phyloP scores from a whole-genome alignment of 2,329 filamentous ascomycete species.

The Trichoderma atroviride region DNA sequence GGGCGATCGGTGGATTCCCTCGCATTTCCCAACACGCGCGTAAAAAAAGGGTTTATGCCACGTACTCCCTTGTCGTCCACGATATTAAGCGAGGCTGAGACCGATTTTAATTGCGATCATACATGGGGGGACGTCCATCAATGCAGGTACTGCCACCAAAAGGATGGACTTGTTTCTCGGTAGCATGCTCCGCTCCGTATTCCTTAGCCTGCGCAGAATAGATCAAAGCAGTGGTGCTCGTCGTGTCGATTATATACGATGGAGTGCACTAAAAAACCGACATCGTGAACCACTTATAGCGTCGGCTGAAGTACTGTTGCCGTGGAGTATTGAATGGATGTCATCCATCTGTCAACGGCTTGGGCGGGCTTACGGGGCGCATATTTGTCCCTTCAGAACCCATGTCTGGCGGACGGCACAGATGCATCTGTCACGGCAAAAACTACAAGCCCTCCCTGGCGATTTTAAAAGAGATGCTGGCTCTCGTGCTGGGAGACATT shows the following conservation, averaged over 20 bases:
- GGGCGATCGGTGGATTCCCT: constrained; percentile 22
- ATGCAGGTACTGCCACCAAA: constrained; percentile 7
- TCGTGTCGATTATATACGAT: background rate
- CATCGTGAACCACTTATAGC: background rate
- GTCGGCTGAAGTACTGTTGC: background rate
- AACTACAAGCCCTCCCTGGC: background rate
- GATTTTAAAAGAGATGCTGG: background rate
- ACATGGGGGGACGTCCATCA: constrained; percentile 2
- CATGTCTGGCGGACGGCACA: background rate
- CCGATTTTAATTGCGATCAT: constrained; percentile 20
- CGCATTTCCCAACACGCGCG: constrained; percentile 16
- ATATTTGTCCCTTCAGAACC: background rate
- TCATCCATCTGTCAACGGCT: background rate
- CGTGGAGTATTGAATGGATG: background rate
- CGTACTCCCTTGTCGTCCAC: constrained; percentile 19
- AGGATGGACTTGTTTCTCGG: background rate
- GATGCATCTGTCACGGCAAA: background rate
- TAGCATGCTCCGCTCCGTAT: background rate
- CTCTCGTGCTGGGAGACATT: background rate
- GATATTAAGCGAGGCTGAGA: constrained; percentile 23
- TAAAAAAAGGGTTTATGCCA: constrained; percentile 16
- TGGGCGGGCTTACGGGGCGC: background rate
- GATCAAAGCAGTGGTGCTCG: background rate
- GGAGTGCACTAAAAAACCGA: background rate
- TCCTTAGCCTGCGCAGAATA: background rate